A percentile compares a stretch with the other conserved stretches of the same genome.
Conservation (phyloP, 805 yeast species). For the Ogataea glucozyma region DNA sequence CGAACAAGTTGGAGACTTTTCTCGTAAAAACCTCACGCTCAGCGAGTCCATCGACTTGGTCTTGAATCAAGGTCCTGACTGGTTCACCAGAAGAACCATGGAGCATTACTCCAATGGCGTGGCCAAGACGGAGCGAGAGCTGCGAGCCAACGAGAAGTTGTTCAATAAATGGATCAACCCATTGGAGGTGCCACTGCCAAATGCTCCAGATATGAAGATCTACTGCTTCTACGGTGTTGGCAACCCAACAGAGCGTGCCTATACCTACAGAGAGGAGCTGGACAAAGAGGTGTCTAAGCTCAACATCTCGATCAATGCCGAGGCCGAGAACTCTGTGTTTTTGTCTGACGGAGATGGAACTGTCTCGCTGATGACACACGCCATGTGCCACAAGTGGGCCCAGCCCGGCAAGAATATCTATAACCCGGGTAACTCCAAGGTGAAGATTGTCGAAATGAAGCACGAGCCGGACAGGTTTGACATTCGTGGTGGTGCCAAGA, state of each 20-base stretch:
- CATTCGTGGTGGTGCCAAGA: constrained; percentile 94
- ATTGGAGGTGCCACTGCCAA: constrained; percentile 84
- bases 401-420: constrained; percentile 49
- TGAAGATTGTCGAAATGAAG: constrained; percentile 83
- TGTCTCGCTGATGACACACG: constrained; percentile 79
- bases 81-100: constrained; percentile 67
- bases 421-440: constrained; percentile 76
- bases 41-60: constrained; percentile 66
- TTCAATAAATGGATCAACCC: constrained; percentile 94
- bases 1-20: constrained; percentile 43
- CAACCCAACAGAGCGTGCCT: constrained; percentile 93
- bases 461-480: constrained; percentile 95
- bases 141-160: constrained; percentile 63
- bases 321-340: constrained; percentile 63
- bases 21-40: constrained; percentile 60
- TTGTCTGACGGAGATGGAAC: constrained; percentile 97
- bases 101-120: constrained; percentile 81
- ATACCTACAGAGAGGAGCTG: constrained; percentile 73
- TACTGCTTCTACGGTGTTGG: constrained; percentile 96
- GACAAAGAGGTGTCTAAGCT: constrained; percentile 53
- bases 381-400: constrained; percentile 71
- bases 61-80: constrained; percentile 64
- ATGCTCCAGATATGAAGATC: constrained; percentile 89
- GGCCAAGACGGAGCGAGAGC: constrained; percentile 59
- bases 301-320: constrained; percentile 71